Conservation (phyloP, 2,329 filamentous ascomycete genomes). For the Ascochyta fabae region DNA sequence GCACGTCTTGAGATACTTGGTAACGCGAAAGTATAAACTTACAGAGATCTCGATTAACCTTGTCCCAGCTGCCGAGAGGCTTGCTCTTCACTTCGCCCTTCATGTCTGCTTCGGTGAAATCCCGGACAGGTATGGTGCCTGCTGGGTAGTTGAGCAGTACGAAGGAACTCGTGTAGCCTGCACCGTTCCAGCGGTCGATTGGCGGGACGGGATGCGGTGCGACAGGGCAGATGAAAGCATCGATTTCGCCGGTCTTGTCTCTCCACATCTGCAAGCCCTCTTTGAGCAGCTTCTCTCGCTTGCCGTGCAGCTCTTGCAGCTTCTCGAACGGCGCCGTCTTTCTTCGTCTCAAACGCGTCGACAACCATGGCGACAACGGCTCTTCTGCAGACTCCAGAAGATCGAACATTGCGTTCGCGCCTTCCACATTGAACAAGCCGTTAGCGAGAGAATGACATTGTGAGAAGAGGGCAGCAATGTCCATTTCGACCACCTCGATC, state of each 20-base stretch:
- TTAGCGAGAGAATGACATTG: slow-evolving; percentile 65
- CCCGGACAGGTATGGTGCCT: slow-evolving; percentile 62
- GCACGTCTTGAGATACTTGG: not conserved
- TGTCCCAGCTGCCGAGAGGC: slow-evolving; percentile 64
- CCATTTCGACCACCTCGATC: slow-evolving; percentile 65
- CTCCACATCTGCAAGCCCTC: slow-evolving; percentile 65
- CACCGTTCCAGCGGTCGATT: slow-evolving; percentile 67
- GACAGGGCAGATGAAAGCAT: slow-evolving; percentile 68
- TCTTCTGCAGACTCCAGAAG: slow-evolving; percentile 63
- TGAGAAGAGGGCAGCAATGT: slow-evolving; percentile 59
- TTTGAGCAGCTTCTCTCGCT: slow-evolving; percentile 60
- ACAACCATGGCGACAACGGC: slow-evolving; percentile 67
- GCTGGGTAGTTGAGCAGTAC: slow-evolving; percentile 69
- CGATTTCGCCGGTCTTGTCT: slow-evolving; percentile 54
- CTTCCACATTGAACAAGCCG: slow-evolving; percentile 65
- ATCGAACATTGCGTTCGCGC: slow-evolving; percentile 62
- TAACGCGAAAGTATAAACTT: slow-evolving; percentile 18
- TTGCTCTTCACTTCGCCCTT: slow-evolving; percentile 53
- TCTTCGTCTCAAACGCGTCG: slow-evolving; percentile 58
- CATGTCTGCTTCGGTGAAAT: slow-evolving; percentile 58
- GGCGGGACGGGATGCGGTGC: slow-evolving; percentile 69
- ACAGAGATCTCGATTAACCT: slow-evolving; percentile 65
- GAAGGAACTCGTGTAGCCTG: slow-evolving; percentile 67
- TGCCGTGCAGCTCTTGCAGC: slow-evolving; percentile 60
- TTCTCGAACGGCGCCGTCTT: slow-evolving; percentile 56